phyloP scores from a whole-genome alignment of 148 eudicot genomes.

The Amaranthus cruentus region DNA sequence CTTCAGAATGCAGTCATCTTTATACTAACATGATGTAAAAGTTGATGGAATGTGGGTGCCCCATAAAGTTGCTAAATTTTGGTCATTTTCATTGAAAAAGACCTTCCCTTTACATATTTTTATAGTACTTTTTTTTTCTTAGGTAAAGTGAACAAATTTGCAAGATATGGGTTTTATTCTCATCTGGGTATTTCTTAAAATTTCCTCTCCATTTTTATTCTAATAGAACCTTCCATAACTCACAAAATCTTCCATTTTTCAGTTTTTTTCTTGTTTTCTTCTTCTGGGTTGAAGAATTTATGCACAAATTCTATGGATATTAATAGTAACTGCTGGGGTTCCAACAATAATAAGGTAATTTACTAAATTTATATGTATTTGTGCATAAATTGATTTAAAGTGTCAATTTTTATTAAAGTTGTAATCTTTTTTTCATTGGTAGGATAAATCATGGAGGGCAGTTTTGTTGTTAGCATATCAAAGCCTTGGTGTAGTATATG shows the following conservation, averaged over 20 bases:
- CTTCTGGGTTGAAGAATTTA: constrained; percentile 22
- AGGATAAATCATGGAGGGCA: constrained; percentile 76
- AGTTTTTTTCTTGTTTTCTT: not conserved
- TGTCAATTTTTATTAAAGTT: not conserved
- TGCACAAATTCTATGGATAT: constrained; percentile 40
- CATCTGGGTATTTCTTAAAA: constrained; percentile 11
- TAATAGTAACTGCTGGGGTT: constrained; percentile 45
- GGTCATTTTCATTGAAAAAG: constrained; percentile 18
- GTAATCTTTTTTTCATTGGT: constrained; percentile 8
- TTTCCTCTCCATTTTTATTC: constrained; percentile 16
- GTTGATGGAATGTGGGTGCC: constrained; percentile 34
- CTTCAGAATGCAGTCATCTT: constrained; percentile 17
- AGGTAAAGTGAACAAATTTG: not conserved
- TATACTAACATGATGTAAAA: constrained; percentile 18
- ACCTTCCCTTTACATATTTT: not conserved
- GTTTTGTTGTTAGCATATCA: constrained; percentile 74
- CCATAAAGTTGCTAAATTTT: constrained; percentile 20
- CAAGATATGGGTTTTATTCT: constrained; percentile 7
- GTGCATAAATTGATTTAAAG: not conserved
- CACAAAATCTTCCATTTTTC: not conserved
- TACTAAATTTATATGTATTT: not conserved
- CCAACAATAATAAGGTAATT: constrained; percentile 47
- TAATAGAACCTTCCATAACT: constrained; percentile 3
- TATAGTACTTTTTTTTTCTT: not conserved
- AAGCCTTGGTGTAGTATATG: constrained; percentile 90